phyloP scores from a whole-genome alignment of 1,284 basidiomycete genomes.

The Boletus hoseneyae region DNA sequence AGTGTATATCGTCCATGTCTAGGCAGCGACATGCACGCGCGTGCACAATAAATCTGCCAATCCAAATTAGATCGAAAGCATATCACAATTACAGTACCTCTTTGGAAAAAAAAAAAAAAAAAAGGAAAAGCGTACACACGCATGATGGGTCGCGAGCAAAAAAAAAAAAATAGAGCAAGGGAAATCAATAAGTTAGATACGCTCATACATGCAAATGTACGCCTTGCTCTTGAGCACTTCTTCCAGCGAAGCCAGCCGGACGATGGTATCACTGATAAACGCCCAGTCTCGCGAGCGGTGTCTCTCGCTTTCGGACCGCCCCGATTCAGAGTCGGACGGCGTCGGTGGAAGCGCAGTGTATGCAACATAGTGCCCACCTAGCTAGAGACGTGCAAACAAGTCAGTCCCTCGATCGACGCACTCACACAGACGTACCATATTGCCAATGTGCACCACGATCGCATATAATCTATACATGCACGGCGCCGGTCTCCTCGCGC shows the following conservation, averaged over 20 bases:
- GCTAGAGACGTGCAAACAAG: slow-evolving; percentile 37
- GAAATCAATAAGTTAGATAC: slow-evolving; percentile 38
- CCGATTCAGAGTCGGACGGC: slow-evolving; percentile 11
- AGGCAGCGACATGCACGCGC: too few relatives aligned
- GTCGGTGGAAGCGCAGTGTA: slow-evolving; percentile 63
- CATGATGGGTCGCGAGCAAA: too few relatives aligned
- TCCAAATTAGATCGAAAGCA: slow-evolving; percentile 1
- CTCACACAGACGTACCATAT: slow-evolving; percentile 59
- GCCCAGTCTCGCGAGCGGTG: slow-evolving; percentile 69
- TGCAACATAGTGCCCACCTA: slow-evolving; percentile 83
- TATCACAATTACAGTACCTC: slow-evolving; percentile 1
- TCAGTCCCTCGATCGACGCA: slow-evolving; percentile 7
- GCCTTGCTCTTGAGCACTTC: slow-evolving; percentile 90
- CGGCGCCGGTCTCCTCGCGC: slow-evolving; percentile 39
- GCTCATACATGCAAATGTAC: slow-evolving; percentile 89
- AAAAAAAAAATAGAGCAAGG: background rate
- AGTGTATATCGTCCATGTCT: too few relatives aligned
- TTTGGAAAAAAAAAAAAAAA: too few relatives aligned
- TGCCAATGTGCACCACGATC: slow-evolving; percentile 88
- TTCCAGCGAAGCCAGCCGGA: slow-evolving; percentile 75
- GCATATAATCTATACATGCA: slow-evolving; percentile 77
- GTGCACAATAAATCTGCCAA: too few relatives aligned
- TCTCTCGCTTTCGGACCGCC: slow-evolving; percentile 12
- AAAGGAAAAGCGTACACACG: background rate
- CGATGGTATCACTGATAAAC: slow-evolving; percentile 83